Percentiles rank a stretch among this genome's conserved stretches.
phyloP scores from a whole-genome alignment of 2,329 filamentous ascomycete genomes.

The Diaporthe destruens region DNA sequence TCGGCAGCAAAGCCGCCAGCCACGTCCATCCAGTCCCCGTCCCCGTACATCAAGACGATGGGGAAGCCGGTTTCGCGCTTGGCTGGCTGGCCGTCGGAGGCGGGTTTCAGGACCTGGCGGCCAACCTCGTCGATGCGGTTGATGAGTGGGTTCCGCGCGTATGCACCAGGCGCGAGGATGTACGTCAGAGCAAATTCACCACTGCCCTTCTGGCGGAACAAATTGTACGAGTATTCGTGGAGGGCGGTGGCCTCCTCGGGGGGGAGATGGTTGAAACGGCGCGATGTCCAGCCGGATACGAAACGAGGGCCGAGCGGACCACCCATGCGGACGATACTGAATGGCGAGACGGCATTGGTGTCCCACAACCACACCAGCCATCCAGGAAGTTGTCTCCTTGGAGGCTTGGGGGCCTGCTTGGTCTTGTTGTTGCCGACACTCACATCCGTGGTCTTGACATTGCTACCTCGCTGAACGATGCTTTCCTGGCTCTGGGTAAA shows the following conservation, averaged over 20 bases:
- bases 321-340: conserved; percentile 87
- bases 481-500: conserved; percentile 79
- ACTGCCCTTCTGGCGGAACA: conserved; percentile 92
- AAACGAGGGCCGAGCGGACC: conserved; percentile 92
- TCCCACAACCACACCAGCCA: conserved; percentile 98
- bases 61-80: conserved; percentile 77
- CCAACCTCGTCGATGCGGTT: conserved; percentile 88
- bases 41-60: conserved; percentile 94
- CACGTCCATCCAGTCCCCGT: conserved; percentile 99
- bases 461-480: conserved; percentile 55
- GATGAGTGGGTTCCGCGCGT: conserved; percentile 88
- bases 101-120: conserved; percentile 68
- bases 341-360: conserved; percentile 89
- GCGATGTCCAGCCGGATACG: conserved; percentile 93
- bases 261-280: conserved; percentile 91
- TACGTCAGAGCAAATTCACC: conserved; percentile 95
- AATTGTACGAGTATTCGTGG: conserved; percentile 93
- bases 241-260: conserved; percentile 83
- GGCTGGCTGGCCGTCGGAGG: conserved; percentile 49
- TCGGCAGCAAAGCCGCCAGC: conserved; percentile 84
- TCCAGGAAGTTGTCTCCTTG: conserved; percentile 74
- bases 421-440: conserved; percentile 52
- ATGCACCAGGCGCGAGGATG: conserved; percentile 92
- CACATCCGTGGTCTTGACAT: conserved; percentile 52
- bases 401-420: conserved; percentile 51